phyloP scores from a whole-genome alignment of 2,329 filamentous ascomycete species.

The Aspergillus tamarii region DNA sequence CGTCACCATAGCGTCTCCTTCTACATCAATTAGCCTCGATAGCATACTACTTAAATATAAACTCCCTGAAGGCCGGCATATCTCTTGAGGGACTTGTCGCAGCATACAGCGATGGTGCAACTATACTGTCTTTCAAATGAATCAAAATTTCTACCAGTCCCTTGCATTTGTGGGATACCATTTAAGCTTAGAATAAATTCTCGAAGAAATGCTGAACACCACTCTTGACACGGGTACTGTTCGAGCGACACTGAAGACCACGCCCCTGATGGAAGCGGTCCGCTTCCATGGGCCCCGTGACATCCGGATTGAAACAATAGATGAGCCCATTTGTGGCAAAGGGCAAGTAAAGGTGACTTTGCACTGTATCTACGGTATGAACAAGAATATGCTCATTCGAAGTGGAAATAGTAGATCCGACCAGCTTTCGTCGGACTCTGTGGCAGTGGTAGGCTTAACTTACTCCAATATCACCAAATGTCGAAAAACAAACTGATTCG shows the following conservation, averaged over 20 bases:
- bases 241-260: slow-evolving; percentile 9
- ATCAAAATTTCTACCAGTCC: not conserved
- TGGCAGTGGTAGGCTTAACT: slow-evolving; percentile 29
- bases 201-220: slow-evolving; percentile 8
- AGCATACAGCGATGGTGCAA: not conserved
- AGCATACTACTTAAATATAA: not conserved
- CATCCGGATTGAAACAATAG: slow-evolving; percentile 39
- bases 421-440: slow-evolving; percentile 42
- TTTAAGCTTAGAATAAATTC: not conserved
- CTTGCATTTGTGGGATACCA: not conserved
- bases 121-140: not conserved
- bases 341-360: slow-evolving; percentile 52
- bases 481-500: not conserved
- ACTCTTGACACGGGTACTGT: slow-evolving; percentile 6
- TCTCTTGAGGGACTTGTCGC: not conserved
- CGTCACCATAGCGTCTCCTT: slow-evolving; percentile 2
- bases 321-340: slow-evolving; percentile 46
- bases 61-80: not conserved
- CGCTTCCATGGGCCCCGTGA: slow-evolving; percentile 41
- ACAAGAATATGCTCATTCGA: not conserved
- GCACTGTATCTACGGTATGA: no score
- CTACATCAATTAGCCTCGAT: not conserved
- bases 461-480: not conserved
- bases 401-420: slow-evolving; percentile 20
- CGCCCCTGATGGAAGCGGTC: slow-evolving; percentile 35